Conservation (phyloP, 2,329 filamentous ascomycete species). For the Celoporthe dispersa region DNA sequence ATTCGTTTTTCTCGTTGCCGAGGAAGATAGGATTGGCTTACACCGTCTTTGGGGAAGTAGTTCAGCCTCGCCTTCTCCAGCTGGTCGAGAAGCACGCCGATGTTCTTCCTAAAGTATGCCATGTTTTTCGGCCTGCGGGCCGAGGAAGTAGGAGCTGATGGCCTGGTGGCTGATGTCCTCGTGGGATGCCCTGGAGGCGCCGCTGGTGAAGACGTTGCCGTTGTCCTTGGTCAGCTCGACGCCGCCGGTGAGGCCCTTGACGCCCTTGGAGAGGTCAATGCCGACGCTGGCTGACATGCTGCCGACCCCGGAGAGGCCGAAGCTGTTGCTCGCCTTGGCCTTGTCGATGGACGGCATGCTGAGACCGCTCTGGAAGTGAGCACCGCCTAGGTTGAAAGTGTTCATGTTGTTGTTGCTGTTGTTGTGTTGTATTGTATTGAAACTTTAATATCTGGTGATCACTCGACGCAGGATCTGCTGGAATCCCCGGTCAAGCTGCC, state of each 20-base stretch:
- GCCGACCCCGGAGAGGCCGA: slow-evolving; percentile 14
- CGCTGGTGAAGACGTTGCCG: slow-evolving; percentile 20
- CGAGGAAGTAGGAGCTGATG: slow-evolving; percentile 32
- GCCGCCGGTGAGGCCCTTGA: slow-evolving; percentile 10
- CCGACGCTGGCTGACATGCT: slow-evolving; percentile 9
- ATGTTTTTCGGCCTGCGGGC: slow-evolving; percentile 32
- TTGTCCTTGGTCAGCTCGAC: slow-evolving; percentile 19
- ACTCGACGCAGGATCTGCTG: not conserved
- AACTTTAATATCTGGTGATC: not conserved
- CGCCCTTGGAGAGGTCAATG: slow-evolving; percentile 13
- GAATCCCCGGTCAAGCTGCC: not conserved
- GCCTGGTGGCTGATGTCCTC: slow-evolving; percentile 26
- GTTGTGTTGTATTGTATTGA: not conserved
- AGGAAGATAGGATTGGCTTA: too few species aligned
- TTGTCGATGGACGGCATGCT: slow-evolving; percentile 8
- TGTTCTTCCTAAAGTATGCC: slow-evolving; percentile 28
- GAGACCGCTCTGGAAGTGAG: slow-evolving; percentile 16
- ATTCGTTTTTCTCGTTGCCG: too few species aligned
- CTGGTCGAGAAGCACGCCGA: slow-evolving; percentile 52
- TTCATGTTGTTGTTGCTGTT: slow-evolving; percentile 7
- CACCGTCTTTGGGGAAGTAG: slow-evolving; percentile 39
- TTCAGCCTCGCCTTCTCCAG: slow-evolving; percentile 38
- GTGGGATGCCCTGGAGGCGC: not conserved
- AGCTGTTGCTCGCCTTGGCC: not conserved
- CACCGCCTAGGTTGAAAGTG: slow-evolving; percentile 14